Base-by-base conservation (phyloP, 345 rosid species). In the Eucalyptus dawsonii region DNA sequence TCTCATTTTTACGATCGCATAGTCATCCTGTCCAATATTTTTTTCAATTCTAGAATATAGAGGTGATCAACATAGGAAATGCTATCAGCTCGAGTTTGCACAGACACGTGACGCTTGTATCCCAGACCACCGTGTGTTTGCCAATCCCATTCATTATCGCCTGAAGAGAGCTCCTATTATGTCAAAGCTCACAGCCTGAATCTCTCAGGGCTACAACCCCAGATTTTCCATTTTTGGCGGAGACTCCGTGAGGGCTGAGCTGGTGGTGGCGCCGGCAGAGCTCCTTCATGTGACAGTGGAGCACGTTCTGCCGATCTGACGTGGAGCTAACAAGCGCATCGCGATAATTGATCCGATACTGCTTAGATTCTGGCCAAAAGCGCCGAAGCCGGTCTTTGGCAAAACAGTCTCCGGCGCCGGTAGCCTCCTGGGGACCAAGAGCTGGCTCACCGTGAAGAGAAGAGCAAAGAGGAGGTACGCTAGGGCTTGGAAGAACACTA, bases 291-390 rank as follows among this genome's bases (percentile, higher is more conserved):
- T 54, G 91, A 90, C 27, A 91, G 89, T 29, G 86, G 89, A 12
- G 86, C 34, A 40, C 53, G 86, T 87, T 90, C 92, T 88, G 88
- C 88, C 50, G 49, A 45, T 89, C 80, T 85, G 56, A 81, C 12
- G 91, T 34, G 90, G 60, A 86, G 89, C 92, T 47, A 92, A 89
- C 31, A 94, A 95, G 65, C 2, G 29, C 87, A 92, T 89, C 88
- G 89, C 89, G 44, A 91, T 94, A 53, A 93, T 96, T 90, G 91
- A 92, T 87, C 91, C 91, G 90, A 90, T 94, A 88, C 92, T 94
- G 98, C 95, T 93, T 89, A 90, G 96, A 90, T 97, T 96, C 92
- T 93, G 98, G 54, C 98, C 98, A 88, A 97, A 95, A 89, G 96
- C 97, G 0, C 99, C 95, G 42, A 97, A 96, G 90, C 99, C 95